Base-by-base conservation (phyloP, 2,329 filamentous ascomycete genomes). In the Neurospora crassa region DNA sequence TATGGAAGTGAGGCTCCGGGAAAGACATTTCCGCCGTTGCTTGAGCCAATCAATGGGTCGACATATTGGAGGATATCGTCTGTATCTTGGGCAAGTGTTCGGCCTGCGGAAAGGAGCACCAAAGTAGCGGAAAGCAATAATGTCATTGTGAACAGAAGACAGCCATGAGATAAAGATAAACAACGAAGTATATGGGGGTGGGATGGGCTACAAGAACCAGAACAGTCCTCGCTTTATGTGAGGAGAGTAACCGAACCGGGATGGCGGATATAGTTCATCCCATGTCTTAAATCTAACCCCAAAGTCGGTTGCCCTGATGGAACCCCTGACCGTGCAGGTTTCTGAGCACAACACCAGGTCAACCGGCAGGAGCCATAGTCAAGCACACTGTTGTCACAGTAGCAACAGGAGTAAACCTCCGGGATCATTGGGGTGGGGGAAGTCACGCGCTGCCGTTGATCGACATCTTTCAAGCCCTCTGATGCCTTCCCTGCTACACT, bases 11-110 rank as follows among this genome's bases (percentile, higher is more conserved):
- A 82, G 10, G 82, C 83, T 37, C 83, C 83, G 1, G 81, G 75
- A 70, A 84, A 84, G 40, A 84, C 81, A 74, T 84, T 83, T 59
- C 82, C 81, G 24, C 81, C 81, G 29, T 81, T 80, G 72, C 74
- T 80, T 8, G 82, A 77, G 5, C 83, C 84, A 59, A 86, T 80
- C 53, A 86, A 78, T 10, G 79, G 80, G 71, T 77, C 73, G 67
- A 77, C 73, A 67, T 76, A 75, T 6, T 69, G 67, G 5, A 77
- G 71, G 43, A 72, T 72, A 14, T 77, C 73, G 45, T 75, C 75
- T 10, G 40, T 24, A 53, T 72, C 71, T 37, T 69, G 70, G 2
- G 74, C 72, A 29, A 72, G 68, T 10, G 70, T 70, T n/a, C n/a
- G 41, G 7, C 16, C 43, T 34, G 43, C 18, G 20, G 74, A 69